These are phyloP conservation scores for Blastobotrys illinoisensis DNA, from an alignment of 1,139 yeast genomes.

Conservation along the genomic window DNA sequence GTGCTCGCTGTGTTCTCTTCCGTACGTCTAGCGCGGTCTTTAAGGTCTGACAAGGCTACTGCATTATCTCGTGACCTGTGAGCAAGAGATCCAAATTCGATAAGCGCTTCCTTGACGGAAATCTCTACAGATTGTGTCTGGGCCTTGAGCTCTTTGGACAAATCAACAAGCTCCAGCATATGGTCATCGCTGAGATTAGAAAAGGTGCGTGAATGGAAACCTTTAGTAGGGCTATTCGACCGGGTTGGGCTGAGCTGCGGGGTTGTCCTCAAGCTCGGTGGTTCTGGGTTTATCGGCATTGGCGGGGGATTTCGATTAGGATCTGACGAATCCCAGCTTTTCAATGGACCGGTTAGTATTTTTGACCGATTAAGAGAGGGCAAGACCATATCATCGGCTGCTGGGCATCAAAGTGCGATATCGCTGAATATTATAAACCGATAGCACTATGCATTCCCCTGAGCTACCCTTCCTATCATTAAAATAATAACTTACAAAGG, in stretches of 20 bases:
- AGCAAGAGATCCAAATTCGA: constrained; percentile 38
- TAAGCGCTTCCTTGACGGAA: constrained; percentile 36
- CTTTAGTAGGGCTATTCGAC: constrained; percentile 12
- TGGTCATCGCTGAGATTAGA: constrained; percentile 25
- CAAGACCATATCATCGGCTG: neutral
- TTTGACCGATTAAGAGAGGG: neutral
- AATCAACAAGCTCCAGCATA: constrained; percentile 28
- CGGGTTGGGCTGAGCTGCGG: constrained; percentile 17
- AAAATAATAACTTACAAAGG: constrained; percentile 16
- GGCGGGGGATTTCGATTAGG: constrained; percentile 38
- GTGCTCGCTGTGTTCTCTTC: constrained; percentile 16
- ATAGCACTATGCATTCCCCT: neutral
- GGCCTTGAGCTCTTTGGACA: constrained; percentile 26
- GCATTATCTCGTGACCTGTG: constrained; percentile 42
- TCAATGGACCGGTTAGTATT: constrained; percentile 3
- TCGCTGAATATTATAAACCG: neutral
- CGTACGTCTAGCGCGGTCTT: constrained; percentile 23
- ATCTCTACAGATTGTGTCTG: constrained; percentile 31
- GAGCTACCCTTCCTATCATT: neutral
- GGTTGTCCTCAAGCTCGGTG: constrained; percentile 27
- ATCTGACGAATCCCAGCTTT: constrained; percentile 35
- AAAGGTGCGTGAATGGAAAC: constrained; percentile 12
- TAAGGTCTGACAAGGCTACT: constrained; percentile 34
- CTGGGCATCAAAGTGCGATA: neutral
- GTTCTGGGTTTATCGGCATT: constrained; percentile 33